These are phyloP conservation scores for Leishmania tarentolae DNA, from an alignment of 208 protist genomes.

Conservation along the genomic window DNA sequence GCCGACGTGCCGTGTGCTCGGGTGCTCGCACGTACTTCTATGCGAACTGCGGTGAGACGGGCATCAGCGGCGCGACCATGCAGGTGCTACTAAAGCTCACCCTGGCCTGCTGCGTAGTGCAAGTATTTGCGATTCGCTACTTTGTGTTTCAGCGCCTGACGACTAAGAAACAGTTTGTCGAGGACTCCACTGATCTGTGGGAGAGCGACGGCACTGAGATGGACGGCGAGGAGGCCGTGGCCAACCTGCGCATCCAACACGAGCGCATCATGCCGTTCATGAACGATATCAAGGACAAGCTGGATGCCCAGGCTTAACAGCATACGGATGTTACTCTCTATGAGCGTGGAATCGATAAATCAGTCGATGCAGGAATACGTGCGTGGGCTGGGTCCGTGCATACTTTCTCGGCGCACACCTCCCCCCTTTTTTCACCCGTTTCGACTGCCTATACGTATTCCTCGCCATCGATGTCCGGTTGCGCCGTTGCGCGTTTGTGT, in stretches of 20 bases:
- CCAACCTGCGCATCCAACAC: slow-evolving; percentile 86
- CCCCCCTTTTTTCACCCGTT: too few relatives aligned
- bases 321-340: not conserved
- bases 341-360: not conserved
- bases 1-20: slow-evolving; percentile 19
- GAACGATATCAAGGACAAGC: slow-evolving; percentile 81
- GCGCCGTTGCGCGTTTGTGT: not conserved
- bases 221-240: slow-evolving; percentile 84
- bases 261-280: slow-evolving; percentile 92
- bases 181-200: slow-evolving; percentile 83
- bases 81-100: slow-evolving; percentile 39
- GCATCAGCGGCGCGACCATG: slow-evolving; percentile 75
- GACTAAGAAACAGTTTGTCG: slow-evolving; percentile 75
- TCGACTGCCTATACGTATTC: not conserved
- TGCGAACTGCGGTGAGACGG: slow-evolving; percentile 60
- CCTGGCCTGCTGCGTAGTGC: slow-evolving; percentile 32
- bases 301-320: slow-evolving; percentile 39
- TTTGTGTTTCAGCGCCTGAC: slow-evolving; percentile 53
- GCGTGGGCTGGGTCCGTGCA: not conserved
- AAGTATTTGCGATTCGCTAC: slow-evolving; percentile 37
- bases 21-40: slow-evolving; percentile 73
- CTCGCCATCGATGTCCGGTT: not conserved
- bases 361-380: not conserved
- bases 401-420: not conserved
- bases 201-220: slow-evolving; percentile 81